phyloP scores from a whole-genome alignment of 2,329 filamentous ascomycete genomes.

The Venturia pyrina region DNA sequence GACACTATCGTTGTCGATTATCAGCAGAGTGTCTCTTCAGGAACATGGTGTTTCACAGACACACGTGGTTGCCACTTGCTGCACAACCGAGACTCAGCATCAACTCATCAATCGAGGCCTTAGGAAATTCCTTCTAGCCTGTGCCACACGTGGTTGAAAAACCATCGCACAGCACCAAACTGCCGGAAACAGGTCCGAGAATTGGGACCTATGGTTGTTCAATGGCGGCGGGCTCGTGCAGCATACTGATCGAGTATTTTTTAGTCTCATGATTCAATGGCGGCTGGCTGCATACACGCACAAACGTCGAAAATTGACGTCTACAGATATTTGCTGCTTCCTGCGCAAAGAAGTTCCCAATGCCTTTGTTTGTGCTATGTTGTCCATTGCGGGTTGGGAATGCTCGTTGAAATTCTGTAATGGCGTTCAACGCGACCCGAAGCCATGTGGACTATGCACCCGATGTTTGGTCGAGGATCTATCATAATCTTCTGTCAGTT shows the following conservation, averaged over 20 bases:
- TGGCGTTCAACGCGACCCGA: background rate
- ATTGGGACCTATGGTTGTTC: background rate
- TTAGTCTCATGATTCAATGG: background rate
- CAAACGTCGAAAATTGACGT: background rate
- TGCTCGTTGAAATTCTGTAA: background rate
- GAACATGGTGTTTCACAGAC: background rate
- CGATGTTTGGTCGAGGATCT: background rate
- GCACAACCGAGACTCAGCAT: background rate
- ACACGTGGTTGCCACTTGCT: background rate
- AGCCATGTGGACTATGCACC: background rate
- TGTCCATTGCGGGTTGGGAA: background rate
- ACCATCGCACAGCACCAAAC: background rate
- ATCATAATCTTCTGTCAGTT: background rate
- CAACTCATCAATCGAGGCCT: background rate
- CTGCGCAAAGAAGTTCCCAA: background rate
- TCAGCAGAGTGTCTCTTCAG: background rate
- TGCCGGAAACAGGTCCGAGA: background rate
- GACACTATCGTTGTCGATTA: background rate
- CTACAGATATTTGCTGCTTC: background rate
- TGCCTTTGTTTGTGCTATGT: background rate
- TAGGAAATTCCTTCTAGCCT: background rate
- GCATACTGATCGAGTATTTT: background rate
- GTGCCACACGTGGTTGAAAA: background rate
- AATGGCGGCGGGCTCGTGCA: background rate
- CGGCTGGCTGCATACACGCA: background rate